Evolutionary conservation across 2,329 filamentous ascomycete species (phyloP), one percentile per base, ranked within the genome.

Genomic region (Alternaria gaisen): DNA sequence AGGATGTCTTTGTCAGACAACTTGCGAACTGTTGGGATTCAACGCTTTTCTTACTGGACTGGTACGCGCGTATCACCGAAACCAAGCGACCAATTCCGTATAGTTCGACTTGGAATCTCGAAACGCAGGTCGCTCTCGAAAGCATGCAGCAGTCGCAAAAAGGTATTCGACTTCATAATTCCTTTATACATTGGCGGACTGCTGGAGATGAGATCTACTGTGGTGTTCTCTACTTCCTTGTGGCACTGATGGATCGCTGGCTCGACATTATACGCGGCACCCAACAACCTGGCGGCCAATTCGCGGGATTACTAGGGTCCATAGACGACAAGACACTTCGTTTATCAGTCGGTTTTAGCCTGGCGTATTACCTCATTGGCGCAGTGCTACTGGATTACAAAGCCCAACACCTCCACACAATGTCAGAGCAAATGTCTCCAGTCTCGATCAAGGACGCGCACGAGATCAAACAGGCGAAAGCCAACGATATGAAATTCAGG

Each of bases 121-220:
- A 85, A 66, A 82, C 82, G 0, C 85, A 86, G 67, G 84, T 85
- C 2, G 85, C 83, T 9, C 72, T 86, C 22, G 82, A 85, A 62
- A 84, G 81, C 26, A 79, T 87, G 65, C 81, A 81, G 40, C 83
- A 83, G 59, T 81, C 83, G 3, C 83, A 86, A 60, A 85, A 85
- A 64, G 85, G 85, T 3, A 82, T 87, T 16, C 79, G 82, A 26
- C 77, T 86, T 16, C 85, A 87, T 71, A 87, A 84, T 64, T 83
- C 83, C 2, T 87, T 87, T 66, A 83, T 86, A 26, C 84, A 86
- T 61, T 87, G 84, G 83, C 82, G 85, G n/a, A 84, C 85, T 60
- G 83, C 84, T 6, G 83, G 83, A 38, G 80, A 84, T 58, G 85
- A 86, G 58, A 80, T 86, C 28, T 84, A 83, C 30, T 86, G 83